Base-by-base conservation (phyloP, 106 monocot genomes). In the Posidonia australis region DNA sequence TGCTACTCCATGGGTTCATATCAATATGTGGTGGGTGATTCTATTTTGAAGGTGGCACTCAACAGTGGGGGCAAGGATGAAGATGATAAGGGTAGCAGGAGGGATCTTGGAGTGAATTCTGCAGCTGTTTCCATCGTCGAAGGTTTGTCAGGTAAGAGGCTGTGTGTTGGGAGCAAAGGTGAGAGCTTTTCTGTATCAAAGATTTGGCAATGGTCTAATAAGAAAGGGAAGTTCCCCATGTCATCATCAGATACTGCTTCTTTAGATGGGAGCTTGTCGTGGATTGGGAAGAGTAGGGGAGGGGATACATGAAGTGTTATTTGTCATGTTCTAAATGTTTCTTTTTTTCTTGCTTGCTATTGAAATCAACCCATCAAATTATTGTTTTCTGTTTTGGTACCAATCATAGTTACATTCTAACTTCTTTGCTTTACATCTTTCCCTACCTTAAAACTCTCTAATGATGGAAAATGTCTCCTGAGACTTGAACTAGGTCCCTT, bases 1-100 rank as follows among this genome's bases (percentile, higher is more conserved):
- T 98, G 96, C 56, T 84, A 76, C 57, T 98, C 96, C 4, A 87
- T 98, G 96, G 90, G 96, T 0, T 90, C 87, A 41, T 87, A 81
- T 66, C 82, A 98, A 43, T 98, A 91, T 58, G 80, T 98, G 25
- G 84, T 87, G 13, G 84, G 68, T 7, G 84, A 81, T 72, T 75
- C 73, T 12, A 55, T 78, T 69, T 82, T 94, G 51, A 75, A 76
- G 43, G 94, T 93, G 45, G 63, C 81, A 13, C 62, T 89, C 21
- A 47, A 60, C 24, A 53, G 45, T 36, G 55, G 70, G 2, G 72
- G 74, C 18, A 63, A 47, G 25, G 79, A 77, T 59, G 68, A 42
- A 16, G 59, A 64, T 12, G 54, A 46, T 24, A 66, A 25, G 51
- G 51, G 51, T 53, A 13, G 17, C 13, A 41, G 24, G 52, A 64